These are phyloP conservation scores for Colletotrichum melonis DNA, from an alignment of 2,329 filamentous ascomycete species.

Conservation along the genomic window DNA sequence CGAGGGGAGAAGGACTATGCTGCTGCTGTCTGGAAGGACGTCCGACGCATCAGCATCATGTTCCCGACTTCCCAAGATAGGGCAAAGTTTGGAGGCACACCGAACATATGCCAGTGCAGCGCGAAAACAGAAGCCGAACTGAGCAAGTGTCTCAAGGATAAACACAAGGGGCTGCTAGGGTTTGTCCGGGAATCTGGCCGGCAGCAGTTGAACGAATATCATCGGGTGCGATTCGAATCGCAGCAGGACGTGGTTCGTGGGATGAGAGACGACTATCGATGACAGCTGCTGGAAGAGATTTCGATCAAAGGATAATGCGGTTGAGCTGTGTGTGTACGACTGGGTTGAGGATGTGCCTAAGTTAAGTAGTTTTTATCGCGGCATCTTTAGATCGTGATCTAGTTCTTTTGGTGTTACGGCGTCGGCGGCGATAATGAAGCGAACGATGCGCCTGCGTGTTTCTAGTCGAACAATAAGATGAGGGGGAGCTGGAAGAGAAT, in stretches of 20 bases:
- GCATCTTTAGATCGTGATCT: not conserved
- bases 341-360: not conserved
- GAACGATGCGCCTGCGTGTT: not conserved
- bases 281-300: not conserved
- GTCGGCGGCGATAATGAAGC: not conserved
- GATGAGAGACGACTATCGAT: conserved; percentile 27
- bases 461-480: not conserved
- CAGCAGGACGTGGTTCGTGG: conserved; percentile 34
- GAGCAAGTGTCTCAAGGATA: conserved; percentile 39
- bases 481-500: not conserved
- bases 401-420: not conserved
- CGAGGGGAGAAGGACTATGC: conserved; percentile 25
- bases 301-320: not conserved
- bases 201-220: conserved; percentile 37
- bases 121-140: conserved; percentile 40
- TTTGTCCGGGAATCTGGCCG: conserved; percentile 44
- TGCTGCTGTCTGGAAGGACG: conserved; percentile 39
- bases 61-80: conserved; percentile 40
- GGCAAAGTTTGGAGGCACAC: conserved; percentile 43
- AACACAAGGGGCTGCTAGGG: conserved; percentile 44
- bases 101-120: conserved; percentile 42
- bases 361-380: no score
- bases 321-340: not conserved
- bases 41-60: conserved; percentile 46
- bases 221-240: conserved; percentile 22